Percentiles rank a stretch among this genome's conserved stretches.
These are phyloP conservation scores for Candida verbasci DNA, from an alignment of 805 yeast species.

Conservation along the genomic window DNA sequence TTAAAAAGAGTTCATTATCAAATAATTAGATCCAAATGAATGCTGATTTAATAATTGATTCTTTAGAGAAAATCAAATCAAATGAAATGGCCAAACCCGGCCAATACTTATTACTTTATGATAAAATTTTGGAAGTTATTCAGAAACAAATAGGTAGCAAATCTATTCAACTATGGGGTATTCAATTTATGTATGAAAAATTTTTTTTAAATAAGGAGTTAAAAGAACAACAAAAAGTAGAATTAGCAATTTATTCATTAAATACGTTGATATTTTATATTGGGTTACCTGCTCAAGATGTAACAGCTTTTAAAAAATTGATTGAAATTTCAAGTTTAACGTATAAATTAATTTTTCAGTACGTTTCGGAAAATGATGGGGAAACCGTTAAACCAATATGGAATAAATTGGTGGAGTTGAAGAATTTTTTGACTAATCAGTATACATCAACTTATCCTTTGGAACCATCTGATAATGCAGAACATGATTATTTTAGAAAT, in stretches of 20 bases:
- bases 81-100: conserved; percentile 4
- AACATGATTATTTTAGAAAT: conserved; percentile 46
- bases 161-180: conserved; percentile 37
- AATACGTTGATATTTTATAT: conserved; percentile 26
- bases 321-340: conserved; percentile 37
- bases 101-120: conserved; percentile 27
- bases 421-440: conserved; percentile 51
- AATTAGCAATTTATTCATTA: conserved; percentile 38
- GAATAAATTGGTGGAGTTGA: conserved; percentile 53
- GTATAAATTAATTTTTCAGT: conserved; percentile 41
- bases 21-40: background rate
- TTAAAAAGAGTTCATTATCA: background rate
- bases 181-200: conserved; percentile 34
- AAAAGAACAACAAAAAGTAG: conserved; percentile 25
- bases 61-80: conserved; percentile 2
- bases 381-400: conserved; percentile 39
- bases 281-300: conserved; percentile 19
- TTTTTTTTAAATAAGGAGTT: conserved; percentile 26
- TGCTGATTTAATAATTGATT: background rate
- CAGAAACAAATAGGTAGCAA: conserved; percentile 19
- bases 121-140: conserved; percentile 36
- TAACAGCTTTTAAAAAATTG: conserved; percentile 25
- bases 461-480: conserved; percentile 42
- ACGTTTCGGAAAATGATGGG: conserved; percentile 45
- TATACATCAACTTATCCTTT: conserved; percentile 60